Evolutionary conservation across 805 yeast genomes (phyloP), one percentile per base, ranked within the genome.

Genomic region (Starmerella apicola): DNA sequence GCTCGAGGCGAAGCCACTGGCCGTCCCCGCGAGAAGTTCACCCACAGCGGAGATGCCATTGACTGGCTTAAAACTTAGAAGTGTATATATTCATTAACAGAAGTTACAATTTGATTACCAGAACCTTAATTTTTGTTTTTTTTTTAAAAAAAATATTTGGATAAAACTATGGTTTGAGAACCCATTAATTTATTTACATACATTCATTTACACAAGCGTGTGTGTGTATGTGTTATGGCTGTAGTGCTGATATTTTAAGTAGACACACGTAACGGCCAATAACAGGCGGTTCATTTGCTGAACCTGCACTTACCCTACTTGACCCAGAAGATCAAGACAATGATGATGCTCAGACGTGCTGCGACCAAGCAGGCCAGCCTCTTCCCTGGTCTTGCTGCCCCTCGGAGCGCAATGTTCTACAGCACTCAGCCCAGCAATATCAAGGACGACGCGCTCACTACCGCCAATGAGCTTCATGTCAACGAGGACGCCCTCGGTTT

Each of bases 21-120:
- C 4, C 80, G 76, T 51, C 53, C 70, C 2, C 67, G 85, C 39
- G 70, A 66, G 43, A 84, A 84, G 58, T 57, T 80, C 26, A 60
- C 67, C 15, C 53, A 63, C 34, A 55, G 59, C 7, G 57, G 61
- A 0, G 67, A 70, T 22, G 75, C 81, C 80, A 47, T 78, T 13
- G 20, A 42, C 9, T 32, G 42, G 9, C 35, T 44, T 10, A n/a
- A n/a, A 24, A 24, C 12, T 13, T 24, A 9, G 27, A 24, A 24
- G 13, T 24, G 9, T 24, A 24, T 24, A 9, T 24, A 24, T 24
- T 24, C 13, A 24, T 24, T 24, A n/a, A n/a, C n/a, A n/a, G n/a
- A n/a, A n/a, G n/a, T n/a, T n/a, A n/a, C n/a, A n/a, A n/a, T n/a
- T n/a, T n/a, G n/a, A n/a, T n/a, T n/a, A n/a, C n/a, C n/a, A n/a